These are phyloP conservation scores for Lentinula raphanica DNA, from an alignment of 768 basidiomycete species.

Conservation along the genomic window DNA sequence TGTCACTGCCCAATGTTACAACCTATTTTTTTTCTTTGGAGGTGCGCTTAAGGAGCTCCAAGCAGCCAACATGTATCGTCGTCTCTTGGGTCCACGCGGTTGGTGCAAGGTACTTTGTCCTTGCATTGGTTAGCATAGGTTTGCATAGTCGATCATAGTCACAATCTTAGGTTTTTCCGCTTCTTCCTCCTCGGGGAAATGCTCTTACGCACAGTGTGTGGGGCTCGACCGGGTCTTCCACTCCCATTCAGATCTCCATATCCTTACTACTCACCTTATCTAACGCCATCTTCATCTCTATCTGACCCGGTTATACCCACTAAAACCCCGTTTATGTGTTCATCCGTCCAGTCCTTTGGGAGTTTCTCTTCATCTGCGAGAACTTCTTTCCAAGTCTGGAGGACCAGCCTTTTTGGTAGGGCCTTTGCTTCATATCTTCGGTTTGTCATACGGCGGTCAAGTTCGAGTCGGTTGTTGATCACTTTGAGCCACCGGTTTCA, in stretches of 20 bases:
- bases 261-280: neutral
- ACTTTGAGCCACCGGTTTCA: slow-evolving; percentile 7
- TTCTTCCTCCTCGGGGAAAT: neutral
- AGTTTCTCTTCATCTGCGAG: slow-evolving; percentile 7
- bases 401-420: slow-evolving; percentile 3
- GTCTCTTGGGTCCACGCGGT: too few relatives aligned
- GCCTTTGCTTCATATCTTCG: slow-evolving; percentile 9
- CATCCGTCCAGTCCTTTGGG: slow-evolving; percentile 9
- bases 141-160: too few relatives aligned
- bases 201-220: slow-evolving; percentile 1
- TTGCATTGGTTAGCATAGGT: too few relatives aligned
- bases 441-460: slow-evolving; percentile 2
- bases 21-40: too few relatives aligned
- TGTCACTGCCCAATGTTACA: too few relatives aligned
- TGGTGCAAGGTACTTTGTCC: too few relatives aligned
- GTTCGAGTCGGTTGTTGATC: neutral
- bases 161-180: too few relatives aligned
- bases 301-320: slow-evolving; percentile 11
- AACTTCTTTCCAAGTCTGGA: neutral
- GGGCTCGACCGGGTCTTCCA: neutral
- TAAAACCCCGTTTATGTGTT: slow-evolving; percentile 13
- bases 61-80: too few relatives aligned
- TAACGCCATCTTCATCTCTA: neutral
- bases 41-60: too few relatives aligned
- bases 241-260: too few relatives aligned